Base-by-base conservation (phyloP, 768 basidiomycete species). In the Calocera viscosa region DNA sequence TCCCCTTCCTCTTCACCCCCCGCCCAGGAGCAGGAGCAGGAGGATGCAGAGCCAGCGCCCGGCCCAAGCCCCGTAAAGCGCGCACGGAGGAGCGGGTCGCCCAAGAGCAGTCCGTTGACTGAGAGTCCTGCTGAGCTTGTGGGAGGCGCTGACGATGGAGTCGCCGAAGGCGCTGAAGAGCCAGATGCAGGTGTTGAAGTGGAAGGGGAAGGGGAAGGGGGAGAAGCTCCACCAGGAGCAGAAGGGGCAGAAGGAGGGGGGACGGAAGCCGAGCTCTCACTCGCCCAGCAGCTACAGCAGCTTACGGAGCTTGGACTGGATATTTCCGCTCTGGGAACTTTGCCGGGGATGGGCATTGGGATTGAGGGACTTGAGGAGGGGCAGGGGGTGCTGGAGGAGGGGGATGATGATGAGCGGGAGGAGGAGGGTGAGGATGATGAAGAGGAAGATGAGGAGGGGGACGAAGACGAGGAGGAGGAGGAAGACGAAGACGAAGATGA, bases 31-130 rank as follows among this genome's bases (percentile, higher is more conserved):
- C 14, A 32, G 30, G 14, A 32, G 22, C 14, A 26, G 7, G 53
- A 14, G 2, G 53, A 11, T 3, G 53, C 11, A 28, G 22, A 32
- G 26, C 53, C 11, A 10, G 22, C 14, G 11, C 14, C 53, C 30
- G 24, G 14, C 5, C 53, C 53, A 2, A 60, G 53, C 22, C 53
- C 53, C 30, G 24, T 26, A 7, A 60, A 60, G 30, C 24, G 53
- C 16, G 26, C 24, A 19, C 11, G 53, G 24, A 26, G 11, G 53
- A 60, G 26, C 30, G 19, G 43, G 43, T 47, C 43, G 43, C 53
- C 53, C 16, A 60, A 32, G 53, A 60, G 53, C 53, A 60, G 53
- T 19, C 53, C 53, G 53, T 30, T 60, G 53, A 60, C 53, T 60
- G 53, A 60, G 53, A 60, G 53, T 19, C 53, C 53, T 60, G 53